phyloP scores from a whole-genome alignment of 164 flowering plant genomes.

The Magnolia officinalis region DNA sequence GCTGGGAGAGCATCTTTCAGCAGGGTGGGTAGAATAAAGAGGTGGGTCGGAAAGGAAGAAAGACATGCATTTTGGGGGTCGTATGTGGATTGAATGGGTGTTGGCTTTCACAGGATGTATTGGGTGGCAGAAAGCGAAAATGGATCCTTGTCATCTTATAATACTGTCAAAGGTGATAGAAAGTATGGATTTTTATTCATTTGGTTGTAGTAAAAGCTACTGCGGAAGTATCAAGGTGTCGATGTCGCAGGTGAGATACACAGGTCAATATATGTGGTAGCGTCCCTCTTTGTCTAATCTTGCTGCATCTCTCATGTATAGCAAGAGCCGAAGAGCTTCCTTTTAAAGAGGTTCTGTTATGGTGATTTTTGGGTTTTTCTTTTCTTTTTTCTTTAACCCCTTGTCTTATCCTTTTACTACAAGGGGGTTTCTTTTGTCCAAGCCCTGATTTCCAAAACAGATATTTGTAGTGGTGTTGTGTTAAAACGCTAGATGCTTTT shows the following conservation, averaged over 20 bases:
- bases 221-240: background rate
- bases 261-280: background rate
- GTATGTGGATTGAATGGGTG: background rate
- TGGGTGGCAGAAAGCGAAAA: background rate
- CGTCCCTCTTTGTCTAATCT: background rate
- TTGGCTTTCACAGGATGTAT: too few relatives aligned
- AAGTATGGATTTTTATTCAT: background rate
- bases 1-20: background rate
- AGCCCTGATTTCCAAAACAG: too few relatives aligned
- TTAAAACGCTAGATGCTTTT: too few relatives aligned
- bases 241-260: too few relatives aligned
- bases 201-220: background rate
- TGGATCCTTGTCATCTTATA: background rate
- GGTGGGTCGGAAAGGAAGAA: background rate
- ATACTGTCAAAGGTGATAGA: background rate
- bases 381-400: background rate
- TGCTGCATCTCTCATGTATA: constrained; percentile 1
- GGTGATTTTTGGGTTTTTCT: background rate
- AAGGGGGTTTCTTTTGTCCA: too few relatives aligned
- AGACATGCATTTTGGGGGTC: background rate
- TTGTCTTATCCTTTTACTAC: background rate
- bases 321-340: background rate
- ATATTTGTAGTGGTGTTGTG: too few relatives aligned
- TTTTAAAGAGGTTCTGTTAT: background rate
- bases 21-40: constrained; percentile 7